phyloP scores from a whole-genome alignment of 2,329 filamentous ascomycete species.

The Eutypa lata region DNA sequence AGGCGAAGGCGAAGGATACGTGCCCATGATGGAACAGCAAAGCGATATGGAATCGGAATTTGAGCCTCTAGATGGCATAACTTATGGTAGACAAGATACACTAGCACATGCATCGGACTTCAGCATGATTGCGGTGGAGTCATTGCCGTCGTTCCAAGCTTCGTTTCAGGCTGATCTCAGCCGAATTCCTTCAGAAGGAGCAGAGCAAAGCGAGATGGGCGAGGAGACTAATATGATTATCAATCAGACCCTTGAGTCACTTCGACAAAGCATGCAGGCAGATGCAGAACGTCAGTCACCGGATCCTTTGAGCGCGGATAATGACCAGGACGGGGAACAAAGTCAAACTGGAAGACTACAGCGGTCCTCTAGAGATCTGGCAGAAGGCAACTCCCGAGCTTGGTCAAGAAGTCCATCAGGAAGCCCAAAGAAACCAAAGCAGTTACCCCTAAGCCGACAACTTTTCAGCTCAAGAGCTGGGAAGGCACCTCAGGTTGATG shows the following conservation, averaged over 20 bases:
- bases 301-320: conserved; percentile 11
- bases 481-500: conserved; percentile 28
- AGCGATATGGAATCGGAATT: conserved; percentile 26
- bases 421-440: conserved; percentile 34
- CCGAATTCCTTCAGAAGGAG: conserved; percentile 25
- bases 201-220: conserved; percentile 35
- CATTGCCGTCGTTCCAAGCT: conserved; percentile 43
- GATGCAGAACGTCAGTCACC: conserved; percentile 11
- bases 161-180: conserved; percentile 40
- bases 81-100: conserved; percentile 32
- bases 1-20: conserved; percentile 18
- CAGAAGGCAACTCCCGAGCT: conserved; percentile 8
- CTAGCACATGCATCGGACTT: conserved; percentile 48
- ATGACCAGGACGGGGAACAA: conserved; percentile 6
- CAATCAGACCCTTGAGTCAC: conserved; percentile 50
- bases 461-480: conserved; percentile 22
- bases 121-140: conserved; percentile 58
- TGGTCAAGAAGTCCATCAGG: conserved; percentile 16
- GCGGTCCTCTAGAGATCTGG: conserved; percentile 5
- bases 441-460: conserved; percentile 31
- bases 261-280: conserved; percentile 36
- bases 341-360: conserved; percentile 3
- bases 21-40: conserved; percentile 18
- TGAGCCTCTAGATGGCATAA: conserved; percentile 12
- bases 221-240: conserved; percentile 57